Evolutionary conservation across 2,329 filamentous ascomycete genomes (phyloP).

Genomic region (Diaporthe humulicola): DNA sequence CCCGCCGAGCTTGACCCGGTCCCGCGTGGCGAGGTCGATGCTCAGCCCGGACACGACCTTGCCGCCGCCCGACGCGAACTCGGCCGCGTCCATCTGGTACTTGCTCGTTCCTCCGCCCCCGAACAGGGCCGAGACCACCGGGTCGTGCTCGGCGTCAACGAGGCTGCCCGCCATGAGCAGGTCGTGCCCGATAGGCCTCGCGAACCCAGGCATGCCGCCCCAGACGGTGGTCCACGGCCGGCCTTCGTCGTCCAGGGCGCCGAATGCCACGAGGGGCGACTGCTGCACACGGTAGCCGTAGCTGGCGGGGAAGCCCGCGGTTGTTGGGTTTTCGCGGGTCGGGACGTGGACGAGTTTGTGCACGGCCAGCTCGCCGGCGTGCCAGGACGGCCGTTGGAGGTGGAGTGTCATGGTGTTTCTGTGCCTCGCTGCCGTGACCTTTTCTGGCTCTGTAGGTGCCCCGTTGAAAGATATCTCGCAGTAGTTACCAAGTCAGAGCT

Average conservation of each 20-base stretch:
- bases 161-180: constrained; percentile 74
- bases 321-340: constrained; percentile 74
- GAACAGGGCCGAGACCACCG: constrained; percentile 76
- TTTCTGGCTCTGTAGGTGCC: background rate
- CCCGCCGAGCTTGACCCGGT: constrained; percentile 81
- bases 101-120: constrained; percentile 57
- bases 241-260: constrained; percentile 74
- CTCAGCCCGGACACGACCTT: constrained; percentile 66
- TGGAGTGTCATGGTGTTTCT: constrained; percentile 22
- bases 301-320: constrained; percentile 70
- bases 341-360: constrained; percentile 73
- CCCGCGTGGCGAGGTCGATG: constrained; percentile 75
- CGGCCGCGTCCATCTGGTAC: constrained; percentile 53
- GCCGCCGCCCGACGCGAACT: constrained; percentile 50
- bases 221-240: constrained; percentile 83
- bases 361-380: constrained; percentile 76
- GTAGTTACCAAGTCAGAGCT: background rate
- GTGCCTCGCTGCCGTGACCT: background rate
- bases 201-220: constrained; percentile 81
- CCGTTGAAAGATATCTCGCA: background rate
- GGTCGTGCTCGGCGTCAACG: constrained; percentile 75
- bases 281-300: constrained; percentile 71
- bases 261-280: constrained; percentile 79
- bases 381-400: constrained; percentile 57
- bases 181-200: constrained; percentile 70